phyloP scores from a whole-genome alignment of 345 rosid genomes.

The Angophora floribunda region DNA sequence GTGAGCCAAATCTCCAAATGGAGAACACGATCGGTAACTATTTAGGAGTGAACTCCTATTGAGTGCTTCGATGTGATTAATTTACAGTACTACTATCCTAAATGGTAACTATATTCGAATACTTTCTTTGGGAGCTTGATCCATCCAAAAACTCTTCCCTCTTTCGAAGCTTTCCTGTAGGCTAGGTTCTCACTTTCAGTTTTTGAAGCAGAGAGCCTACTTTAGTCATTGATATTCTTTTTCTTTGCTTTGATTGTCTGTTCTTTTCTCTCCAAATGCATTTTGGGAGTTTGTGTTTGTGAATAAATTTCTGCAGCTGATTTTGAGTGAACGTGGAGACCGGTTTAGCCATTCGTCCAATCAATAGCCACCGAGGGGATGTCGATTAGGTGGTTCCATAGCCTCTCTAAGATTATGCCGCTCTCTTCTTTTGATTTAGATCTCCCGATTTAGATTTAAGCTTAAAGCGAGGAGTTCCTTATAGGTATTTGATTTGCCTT shows the following conservation, averaged over 20 bases:
- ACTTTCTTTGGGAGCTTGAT: background rate
- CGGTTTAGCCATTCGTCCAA: background rate
- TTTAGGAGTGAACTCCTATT: background rate
- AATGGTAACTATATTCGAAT: background rate
- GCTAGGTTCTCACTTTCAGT: background rate
- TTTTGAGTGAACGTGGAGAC: background rate
- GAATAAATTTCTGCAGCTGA: background rate
- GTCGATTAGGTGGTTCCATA: accelerated
- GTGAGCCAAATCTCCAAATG: background rate
- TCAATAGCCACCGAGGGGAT: background rate
- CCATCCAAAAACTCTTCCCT: background rate
- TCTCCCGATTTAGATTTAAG: too few relatives aligned
- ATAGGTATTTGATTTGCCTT: accelerated
- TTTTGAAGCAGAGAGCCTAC: background rate
- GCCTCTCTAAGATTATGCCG: background rate
- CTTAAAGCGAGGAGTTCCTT: too few relatives aligned
- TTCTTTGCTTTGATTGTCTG: too few relatives aligned
- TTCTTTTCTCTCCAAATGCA: background rate
- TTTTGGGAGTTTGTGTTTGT: background rate
- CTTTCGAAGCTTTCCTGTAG: accelerated
- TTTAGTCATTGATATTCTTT: background rate
- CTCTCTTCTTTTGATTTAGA: background rate
- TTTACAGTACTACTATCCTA: background rate
- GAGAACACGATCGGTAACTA: background rate
- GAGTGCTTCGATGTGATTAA: background rate